Evolutionary conservation across 78 protist species (phyloP).

Genomic region (Capsaspora owczarzaki): DNA sequence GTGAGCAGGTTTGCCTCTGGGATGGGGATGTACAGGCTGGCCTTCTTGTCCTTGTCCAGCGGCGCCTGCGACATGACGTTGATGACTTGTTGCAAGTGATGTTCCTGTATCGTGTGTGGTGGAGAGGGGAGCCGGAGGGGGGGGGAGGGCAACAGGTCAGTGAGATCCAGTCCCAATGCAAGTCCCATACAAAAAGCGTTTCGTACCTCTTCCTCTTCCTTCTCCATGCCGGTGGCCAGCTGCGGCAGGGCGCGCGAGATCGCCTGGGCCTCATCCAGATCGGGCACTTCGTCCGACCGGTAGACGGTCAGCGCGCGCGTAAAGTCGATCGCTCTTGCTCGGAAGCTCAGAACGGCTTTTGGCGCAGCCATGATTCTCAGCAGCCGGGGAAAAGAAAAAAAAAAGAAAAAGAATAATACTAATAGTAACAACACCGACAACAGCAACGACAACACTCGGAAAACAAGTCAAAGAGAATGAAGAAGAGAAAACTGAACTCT

Average conservation of each 20-base stretch:
- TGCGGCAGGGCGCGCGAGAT: constrained; percentile 1
- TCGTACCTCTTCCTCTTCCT: constrained; percentile 29
- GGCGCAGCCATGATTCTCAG: no score
- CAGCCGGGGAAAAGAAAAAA: no score
- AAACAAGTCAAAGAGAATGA: no score
- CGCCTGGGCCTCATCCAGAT: not conserved
- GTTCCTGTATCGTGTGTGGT: no score
- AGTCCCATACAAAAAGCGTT: not conserved
- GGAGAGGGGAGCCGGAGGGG: no score
- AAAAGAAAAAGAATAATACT: no score
- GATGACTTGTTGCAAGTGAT: constrained; percentile 17
- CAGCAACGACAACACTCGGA: no score
- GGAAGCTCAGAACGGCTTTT: not conserved
- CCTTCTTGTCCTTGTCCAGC: not conserved
- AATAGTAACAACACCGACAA: no score
- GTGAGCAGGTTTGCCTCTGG: not conserved
- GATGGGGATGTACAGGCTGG: constrained; percentile 4
- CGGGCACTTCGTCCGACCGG: not conserved
- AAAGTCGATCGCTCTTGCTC: not conserved
- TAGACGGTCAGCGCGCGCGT: not conserved
- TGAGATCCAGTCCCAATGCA: not conserved
- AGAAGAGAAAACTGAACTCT: no score
- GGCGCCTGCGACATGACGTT: not conserved
- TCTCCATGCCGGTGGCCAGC: constrained; percentile 33
- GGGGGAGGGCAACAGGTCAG: no score